Conservation (phyloP, 768 basidiomycete species). For the Boletus fagicola region DNA sequence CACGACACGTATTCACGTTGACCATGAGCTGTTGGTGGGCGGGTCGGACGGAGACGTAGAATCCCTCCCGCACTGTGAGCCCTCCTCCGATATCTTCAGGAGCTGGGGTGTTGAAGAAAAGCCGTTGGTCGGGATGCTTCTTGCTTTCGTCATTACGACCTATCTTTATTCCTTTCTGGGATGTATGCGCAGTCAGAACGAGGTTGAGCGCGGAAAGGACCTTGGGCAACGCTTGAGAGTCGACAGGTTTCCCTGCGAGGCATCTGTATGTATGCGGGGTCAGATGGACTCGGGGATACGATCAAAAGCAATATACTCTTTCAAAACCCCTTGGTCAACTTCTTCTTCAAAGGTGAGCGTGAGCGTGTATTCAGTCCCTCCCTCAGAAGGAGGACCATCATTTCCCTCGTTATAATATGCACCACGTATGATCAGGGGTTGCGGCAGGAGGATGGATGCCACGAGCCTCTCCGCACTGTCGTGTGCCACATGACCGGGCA, state of each 20-base stretch:
- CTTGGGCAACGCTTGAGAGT: constrained; percentile 54
- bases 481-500: constrained; percentile 43
- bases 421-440: constrained; percentile 41
- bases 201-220: constrained; percentile 49
- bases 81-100: constrained; percentile 46
- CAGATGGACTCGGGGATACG: constrained; percentile 28
- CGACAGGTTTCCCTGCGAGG: constrained; percentile 52
- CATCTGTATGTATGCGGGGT: constrained; percentile 41
- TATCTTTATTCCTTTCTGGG: constrained; percentile 41
- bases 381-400: constrained; percentile 21
- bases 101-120: constrained; percentile 38
- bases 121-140: constrained; percentile 34
- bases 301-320: constrained; percentile 1
- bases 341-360: constrained; percentile 39
- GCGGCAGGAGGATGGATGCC: constrained; percentile 37
- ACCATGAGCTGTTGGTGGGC: constrained; percentile 48
- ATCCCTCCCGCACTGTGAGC: constrained; percentile 55
- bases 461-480: constrained; percentile 45
- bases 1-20: constrained; percentile 52
- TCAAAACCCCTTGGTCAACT: constrained; percentile 30
- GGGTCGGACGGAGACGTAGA: constrained; percentile 40
- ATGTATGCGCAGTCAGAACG: constrained; percentile 43
- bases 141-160: constrained; percentile 42
- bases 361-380: constrained; percentile 36
- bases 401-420: constrained; percentile 40